phyloP scores from a whole-genome alignment of 1,139 yeast species.

The Yamadazyma spencermartinsiae region DNA sequence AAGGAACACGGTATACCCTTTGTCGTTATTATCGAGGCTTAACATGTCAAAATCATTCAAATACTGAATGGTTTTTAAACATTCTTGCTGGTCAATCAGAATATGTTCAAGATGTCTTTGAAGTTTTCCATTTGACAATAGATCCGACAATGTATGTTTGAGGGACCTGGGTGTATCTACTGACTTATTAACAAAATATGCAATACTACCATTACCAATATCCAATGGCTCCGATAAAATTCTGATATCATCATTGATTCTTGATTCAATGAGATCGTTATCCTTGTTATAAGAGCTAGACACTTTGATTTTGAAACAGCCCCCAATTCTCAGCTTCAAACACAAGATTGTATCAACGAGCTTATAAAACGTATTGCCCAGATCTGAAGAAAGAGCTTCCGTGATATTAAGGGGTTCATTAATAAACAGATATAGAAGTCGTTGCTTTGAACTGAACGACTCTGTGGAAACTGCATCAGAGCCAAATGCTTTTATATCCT shows the following conservation, averaged over 20 bases:
- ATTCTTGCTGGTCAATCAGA: conserved; percentile 35
- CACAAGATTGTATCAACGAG: conserved; percentile 34
- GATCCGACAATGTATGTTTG: conserved; percentile 38
- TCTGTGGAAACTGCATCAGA: conserved; percentile 5
- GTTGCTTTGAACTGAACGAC: conserved; percentile 36
- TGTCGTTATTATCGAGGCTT: conserved; percentile 46
- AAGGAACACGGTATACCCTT: conserved; percentile 74
- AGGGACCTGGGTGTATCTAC: conserved; percentile 35
- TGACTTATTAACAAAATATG: conserved; percentile 66
- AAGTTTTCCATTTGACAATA: conserved; percentile 37
- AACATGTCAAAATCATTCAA: conserved; percentile 31
- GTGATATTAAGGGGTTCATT: conserved; percentile 45
- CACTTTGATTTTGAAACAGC: conserved; percentile 45
- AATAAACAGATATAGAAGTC: conserved; percentile 66
- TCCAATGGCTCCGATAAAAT: conserved; percentile 48
- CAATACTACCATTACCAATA: conserved; percentile 52
- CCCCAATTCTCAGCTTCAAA: conserved; percentile 37
- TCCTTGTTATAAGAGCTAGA: conserved; percentile 38
- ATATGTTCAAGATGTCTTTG: conserved; percentile 33
- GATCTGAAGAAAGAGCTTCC: conserved; percentile 3
- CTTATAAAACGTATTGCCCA: conserved; percentile 15
- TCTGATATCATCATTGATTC: conserved; percentile 40
- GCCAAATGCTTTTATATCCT: conserved; percentile 1
- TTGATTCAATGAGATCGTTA: conserved; percentile 34
- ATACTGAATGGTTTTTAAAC: conserved; percentile 37